Conservation (phyloP, 2,329 filamentous ascomycete species). For the Biscogniauxia mediterranea region DNA sequence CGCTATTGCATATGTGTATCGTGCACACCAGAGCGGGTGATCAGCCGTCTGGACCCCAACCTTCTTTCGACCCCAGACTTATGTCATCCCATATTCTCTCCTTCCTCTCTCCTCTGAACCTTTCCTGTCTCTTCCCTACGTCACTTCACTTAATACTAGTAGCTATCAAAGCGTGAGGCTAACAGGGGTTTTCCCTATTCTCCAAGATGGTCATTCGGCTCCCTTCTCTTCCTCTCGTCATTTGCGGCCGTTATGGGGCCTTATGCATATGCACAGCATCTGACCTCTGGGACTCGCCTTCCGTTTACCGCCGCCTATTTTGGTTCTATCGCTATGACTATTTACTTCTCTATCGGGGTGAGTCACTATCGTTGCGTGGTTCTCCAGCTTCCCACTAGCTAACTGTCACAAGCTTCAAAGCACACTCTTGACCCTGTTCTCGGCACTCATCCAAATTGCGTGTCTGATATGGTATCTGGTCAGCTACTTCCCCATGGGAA, state of each 20-base stretch:
- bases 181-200: conserved; percentile 27
- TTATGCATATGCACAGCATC: conserved; percentile 76
- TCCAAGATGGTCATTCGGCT: conserved; percentile 89
- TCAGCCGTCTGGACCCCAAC: conserved; percentile 23
- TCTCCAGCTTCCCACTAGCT: conserved; percentile 10
- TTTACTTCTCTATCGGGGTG: conserved; percentile 91
- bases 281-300: conserved; percentile 78
- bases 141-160: not conserved
- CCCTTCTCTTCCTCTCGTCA: conserved; percentile 82
- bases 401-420: conserved; percentile 65
- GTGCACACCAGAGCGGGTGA: conserved; percentile 25
- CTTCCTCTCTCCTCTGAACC: not conserved
- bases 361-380: conserved; percentile 41
- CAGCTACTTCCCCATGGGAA: conserved; percentile 98
- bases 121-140: not conserved
- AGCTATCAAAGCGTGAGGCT: conserved; percentile 11
- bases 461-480: conserved; percentile 90
- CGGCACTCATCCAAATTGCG: conserved; percentile 78
- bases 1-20: conserved; percentile 30
- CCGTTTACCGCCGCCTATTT: conserved; percentile 96
- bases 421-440: conserved; percentile 80
- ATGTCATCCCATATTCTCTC: conserved; percentile 8
- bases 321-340: conserved; percentile 82
- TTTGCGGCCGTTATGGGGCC: conserved; percentile 96
- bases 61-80: conserved; percentile 17